Percentiles rank a stretch among this genome's conserved stretches.
These are phyloP conservation scores for Fusarium pseudonygamai DNA, from an alignment of 2,329 filamentous ascomycete genomes.

Conservation along the genomic window DNA sequence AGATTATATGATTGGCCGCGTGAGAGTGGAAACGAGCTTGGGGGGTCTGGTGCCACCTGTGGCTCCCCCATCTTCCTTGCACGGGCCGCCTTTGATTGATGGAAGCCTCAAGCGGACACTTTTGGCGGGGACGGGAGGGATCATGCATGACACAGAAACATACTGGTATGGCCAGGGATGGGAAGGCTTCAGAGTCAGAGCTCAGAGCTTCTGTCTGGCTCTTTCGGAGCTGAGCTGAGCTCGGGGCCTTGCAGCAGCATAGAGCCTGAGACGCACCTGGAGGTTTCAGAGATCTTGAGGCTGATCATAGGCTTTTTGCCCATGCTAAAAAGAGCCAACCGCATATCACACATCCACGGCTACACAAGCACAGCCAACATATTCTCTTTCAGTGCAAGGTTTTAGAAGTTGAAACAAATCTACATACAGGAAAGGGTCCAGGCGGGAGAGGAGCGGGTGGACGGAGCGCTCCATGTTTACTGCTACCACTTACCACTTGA, in stretches of 20 bases:
- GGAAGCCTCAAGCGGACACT: constrained; percentile 20
- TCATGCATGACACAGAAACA: constrained; percentile 37
- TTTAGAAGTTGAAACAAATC: not conserved
- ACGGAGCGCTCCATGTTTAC: constrained; percentile 17
- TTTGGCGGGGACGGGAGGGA: constrained; percentile 34
- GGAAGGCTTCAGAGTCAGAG: constrained; percentile 12
- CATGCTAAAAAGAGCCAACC: not conserved
- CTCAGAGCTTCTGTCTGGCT: constrained; percentile 3
- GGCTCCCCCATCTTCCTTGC: constrained; percentile 32
- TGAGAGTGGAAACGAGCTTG: constrained; percentile 22
- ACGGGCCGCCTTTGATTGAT: constrained; percentile 30
- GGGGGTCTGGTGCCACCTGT: constrained; percentile 31
- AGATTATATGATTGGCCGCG: constrained; percentile 48
- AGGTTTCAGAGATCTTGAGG: constrained; percentile 25
- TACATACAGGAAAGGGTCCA: not conserved
- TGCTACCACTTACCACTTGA: constrained; percentile 19
- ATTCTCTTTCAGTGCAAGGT: not conserved
- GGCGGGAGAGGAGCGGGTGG: constrained; percentile 24
- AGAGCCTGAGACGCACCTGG: constrained; percentile 25
- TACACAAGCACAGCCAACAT: not conserved
- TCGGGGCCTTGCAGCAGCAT: constrained; percentile 22
- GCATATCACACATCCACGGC: not conserved
- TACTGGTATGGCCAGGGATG: constrained; percentile 13
- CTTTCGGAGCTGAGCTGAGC: constrained; percentile 15
- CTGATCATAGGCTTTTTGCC: constrained; percentile 14